Base-by-base conservation (phyloP, 1,139 yeast species). In the Geotrichum aggregatum region DNA sequence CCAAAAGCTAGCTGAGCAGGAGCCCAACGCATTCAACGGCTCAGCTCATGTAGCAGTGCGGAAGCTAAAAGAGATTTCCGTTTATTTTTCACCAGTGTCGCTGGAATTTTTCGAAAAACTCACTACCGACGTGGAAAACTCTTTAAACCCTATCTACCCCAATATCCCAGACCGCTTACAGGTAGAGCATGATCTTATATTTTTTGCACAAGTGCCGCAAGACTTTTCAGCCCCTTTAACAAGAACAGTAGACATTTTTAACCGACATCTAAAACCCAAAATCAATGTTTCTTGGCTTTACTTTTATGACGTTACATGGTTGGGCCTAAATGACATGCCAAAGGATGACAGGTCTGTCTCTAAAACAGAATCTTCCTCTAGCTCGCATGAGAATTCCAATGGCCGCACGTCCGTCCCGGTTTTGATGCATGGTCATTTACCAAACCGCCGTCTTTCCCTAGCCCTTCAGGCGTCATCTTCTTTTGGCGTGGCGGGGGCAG, bases 261-360 rank as follows among this genome's bases (percentile, higher is more conserved):
- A 58, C 21, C 59, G 59, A 33, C 60, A 61, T 43, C 54, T 69
- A 24, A 54, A 62, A 39, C 63, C 67, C 1, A 64, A 63, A 8
- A 56, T 67, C 7, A 65, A 70, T 48, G 58, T 68, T 7, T 64
- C 74, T 2, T 78, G 75, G 39, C 63, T 87, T 41, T 84, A 77
- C 61, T 83, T 83, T 61, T 82, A 84, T 63, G 83, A 87, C 60
- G 82, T 82, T 0, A 73, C 75, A 34, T 87, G 96, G 96, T 70
- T 87, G 8, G 75, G 77, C 18, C 67, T 84, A 4, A 77, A 77
- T 3, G 68, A 71, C 11, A 63, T 62, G 19, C 60, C 58, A 4
- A 52, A 43, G 30, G 53, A 43, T 14, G 58, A 39, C 3, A 55
- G 44, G 14, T 53, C 49, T 6, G 35, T 39, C 13, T 50, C 46